Conservation (phyloP, 345 rosid genomes). For the Arabis hirsuta region DNA sequence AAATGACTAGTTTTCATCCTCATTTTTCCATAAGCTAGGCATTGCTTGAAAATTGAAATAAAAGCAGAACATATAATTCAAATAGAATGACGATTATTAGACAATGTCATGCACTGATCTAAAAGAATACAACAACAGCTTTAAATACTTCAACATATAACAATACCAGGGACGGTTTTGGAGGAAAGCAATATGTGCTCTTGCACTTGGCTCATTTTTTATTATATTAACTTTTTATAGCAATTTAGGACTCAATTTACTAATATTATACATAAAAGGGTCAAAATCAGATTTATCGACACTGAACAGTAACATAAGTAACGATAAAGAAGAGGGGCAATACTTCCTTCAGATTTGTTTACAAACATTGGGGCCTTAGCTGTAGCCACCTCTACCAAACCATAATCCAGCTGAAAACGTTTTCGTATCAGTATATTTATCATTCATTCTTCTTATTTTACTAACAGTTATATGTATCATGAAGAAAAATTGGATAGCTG, state of each 20-base stretch:
- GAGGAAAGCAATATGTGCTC: no score
- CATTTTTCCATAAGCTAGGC: background rate
- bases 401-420: conserved; percentile 78
- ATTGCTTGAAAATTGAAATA: background rate
- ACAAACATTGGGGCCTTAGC: conserved; percentile 96
- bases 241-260: no score
- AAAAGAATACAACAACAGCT: conserved; percentile 4
- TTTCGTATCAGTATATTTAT: conserved; percentile 32
- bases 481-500: conserved; percentile 43
- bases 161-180: background rate
- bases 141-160: conserved; percentile 17
- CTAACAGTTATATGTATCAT: conserved; percentile 25
- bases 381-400: conserved; percentile 94
- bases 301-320: background rate
- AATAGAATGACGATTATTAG: conserved; percentile 9
- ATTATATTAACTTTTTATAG: no score
- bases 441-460: conserved; percentile 1
- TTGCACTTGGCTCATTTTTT: no score
- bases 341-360: conserved; percentile 97
- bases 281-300: no score
- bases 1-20: background rate
- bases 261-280: no score
- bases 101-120: background rate
- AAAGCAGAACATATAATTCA: conserved; percentile 5
- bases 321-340: conserved; percentile 31